A percentile compares a stretch with the other conserved stretches of the same genome.
Conservation (phyloP, 345 rosid genomes). For the Erodium maritimum region DNA sequence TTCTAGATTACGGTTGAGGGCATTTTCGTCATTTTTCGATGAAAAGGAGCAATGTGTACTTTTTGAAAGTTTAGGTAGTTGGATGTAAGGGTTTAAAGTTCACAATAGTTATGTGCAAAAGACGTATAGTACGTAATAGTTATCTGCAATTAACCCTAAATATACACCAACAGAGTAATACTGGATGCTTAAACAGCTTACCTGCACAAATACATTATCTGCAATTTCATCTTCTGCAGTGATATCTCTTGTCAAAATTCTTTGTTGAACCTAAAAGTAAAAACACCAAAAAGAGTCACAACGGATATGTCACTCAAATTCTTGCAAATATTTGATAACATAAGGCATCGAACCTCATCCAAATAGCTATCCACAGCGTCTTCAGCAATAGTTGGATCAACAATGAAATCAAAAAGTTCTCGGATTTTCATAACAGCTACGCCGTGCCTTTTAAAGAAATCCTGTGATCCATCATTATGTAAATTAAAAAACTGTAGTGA, state of each 20-base stretch:
- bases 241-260: conserved; percentile 48
- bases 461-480: conserved; percentile 29
- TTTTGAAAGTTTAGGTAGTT: too few species aligned
- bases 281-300: conserved; percentile 4
- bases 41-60: too few species aligned
- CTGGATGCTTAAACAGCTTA: conserved; percentile 12
- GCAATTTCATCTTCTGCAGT: conserved; percentile 86
- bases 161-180: background rate
- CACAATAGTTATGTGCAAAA: too few species aligned
- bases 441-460: conserved; percentile 80
- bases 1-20: too few species aligned
- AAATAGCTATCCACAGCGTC: conserved; percentile 66
- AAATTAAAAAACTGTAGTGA: background rate
- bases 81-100: too few species aligned
- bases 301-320: background rate
- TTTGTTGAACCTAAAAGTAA: conserved; percentile 55
- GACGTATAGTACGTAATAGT: too few species aligned
- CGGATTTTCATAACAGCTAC: conserved; percentile 90
- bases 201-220: conserved; percentile 89
- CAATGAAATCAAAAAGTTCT: conserved; percentile 89
- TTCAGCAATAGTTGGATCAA: conserved; percentile 78
- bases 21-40: too few species aligned
- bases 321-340: conserved; percentile 1
- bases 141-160: too few species aligned
- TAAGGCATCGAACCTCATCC: conserved; percentile 50